Percentiles rank a stretch among this genome's conserved stretches.
Conservation (phyloP, 352 stramenopile genomes). For the Pythium guiyangense region DNA sequence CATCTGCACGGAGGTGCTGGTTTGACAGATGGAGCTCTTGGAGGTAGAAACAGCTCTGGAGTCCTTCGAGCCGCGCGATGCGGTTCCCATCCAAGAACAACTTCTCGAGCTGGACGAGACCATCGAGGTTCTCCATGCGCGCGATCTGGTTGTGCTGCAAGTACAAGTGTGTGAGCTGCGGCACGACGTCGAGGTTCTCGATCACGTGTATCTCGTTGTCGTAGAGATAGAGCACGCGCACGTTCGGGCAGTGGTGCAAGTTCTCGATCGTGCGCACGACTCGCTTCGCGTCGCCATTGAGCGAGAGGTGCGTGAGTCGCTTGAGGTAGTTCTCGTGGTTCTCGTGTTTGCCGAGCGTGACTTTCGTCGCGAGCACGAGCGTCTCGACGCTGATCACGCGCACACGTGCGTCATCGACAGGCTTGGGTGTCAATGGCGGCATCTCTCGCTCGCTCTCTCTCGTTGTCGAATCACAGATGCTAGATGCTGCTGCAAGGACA, state of each 20-base stretch:
- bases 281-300: constrained; percentile 35
- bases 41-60: constrained; percentile 32
- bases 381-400: constrained; percentile 53
- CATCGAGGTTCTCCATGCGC: constrained; percentile 45
- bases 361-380: constrained; percentile 59
- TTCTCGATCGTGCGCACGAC: constrained; percentile 48
- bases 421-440: background rate
- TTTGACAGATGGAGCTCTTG: constrained; percentile 72
- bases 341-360: constrained; percentile 63
- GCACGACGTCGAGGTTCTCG: constrained; percentile 41
- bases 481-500: no score
- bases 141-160: constrained; percentile 63
- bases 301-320: constrained; percentile 62
- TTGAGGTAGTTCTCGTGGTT: constrained; percentile 64
- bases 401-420: background rate
- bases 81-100: constrained; percentile 67
- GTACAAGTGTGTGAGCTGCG: constrained; percentile 65
- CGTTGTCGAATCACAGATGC: no score
- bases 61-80: constrained; percentile 52
- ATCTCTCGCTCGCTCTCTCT: no score
- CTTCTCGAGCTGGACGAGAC: constrained; percentile 50
- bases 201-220: constrained; percentile 61
- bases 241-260: constrained; percentile 53
- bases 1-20: constrained; percentile 26
- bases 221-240: constrained; percentile 79